Evolutionary conservation across 2,329 filamentous ascomycete species (phyloP).

Genomic region (Aspergillus sp.): DNA sequence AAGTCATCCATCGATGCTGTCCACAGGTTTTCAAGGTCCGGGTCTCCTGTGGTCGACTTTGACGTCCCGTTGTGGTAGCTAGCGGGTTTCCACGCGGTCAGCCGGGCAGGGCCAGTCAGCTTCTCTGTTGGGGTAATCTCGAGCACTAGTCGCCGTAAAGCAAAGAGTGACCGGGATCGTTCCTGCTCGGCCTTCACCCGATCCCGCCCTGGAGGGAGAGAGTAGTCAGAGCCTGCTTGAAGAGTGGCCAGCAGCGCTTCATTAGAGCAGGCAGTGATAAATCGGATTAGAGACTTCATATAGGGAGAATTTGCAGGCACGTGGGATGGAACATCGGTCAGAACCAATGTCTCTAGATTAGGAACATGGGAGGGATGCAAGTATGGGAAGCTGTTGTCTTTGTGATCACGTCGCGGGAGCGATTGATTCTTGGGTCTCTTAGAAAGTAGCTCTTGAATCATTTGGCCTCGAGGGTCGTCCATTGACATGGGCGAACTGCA

Average conservation of each 20-base stretch:
- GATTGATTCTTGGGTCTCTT: constrained; percentile 36
- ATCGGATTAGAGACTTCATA: constrained; percentile 48
- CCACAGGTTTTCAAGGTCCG: constrained; percentile 61
- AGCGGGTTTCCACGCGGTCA: constrained; percentile 40
- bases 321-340: constrained; percentile 56
- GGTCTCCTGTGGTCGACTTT: constrained; percentile 59
- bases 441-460: constrained; percentile 38
- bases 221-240: constrained; percentile 57
- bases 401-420: constrained; percentile 28
- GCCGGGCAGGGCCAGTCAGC: constrained; percentile 6
- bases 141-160: constrained; percentile 55
- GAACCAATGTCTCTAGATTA: constrained; percentile 53
- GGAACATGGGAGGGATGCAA: constrained; percentile 58
- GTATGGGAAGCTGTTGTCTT: constrained; percentile 29
- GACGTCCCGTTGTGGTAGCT: constrained; percentile 48
- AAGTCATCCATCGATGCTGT: constrained; percentile 60
- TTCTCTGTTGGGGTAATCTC: constrained; percentile 48
- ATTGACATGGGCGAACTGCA: constrained; percentile 19
- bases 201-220: constrained; percentile 56
- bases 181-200: constrained; percentile 50
- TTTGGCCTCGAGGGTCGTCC: constrained; percentile 29
- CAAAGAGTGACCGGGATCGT: constrained; percentile 54
- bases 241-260: constrained; percentile 54
- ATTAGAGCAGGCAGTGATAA: constrained; percentile 57
- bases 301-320: constrained; percentile 43